These are phyloP conservation scores for Candida gorgasii DNA, from an alignment of 805 yeast genomes.

Conservation along the genomic window DNA sequence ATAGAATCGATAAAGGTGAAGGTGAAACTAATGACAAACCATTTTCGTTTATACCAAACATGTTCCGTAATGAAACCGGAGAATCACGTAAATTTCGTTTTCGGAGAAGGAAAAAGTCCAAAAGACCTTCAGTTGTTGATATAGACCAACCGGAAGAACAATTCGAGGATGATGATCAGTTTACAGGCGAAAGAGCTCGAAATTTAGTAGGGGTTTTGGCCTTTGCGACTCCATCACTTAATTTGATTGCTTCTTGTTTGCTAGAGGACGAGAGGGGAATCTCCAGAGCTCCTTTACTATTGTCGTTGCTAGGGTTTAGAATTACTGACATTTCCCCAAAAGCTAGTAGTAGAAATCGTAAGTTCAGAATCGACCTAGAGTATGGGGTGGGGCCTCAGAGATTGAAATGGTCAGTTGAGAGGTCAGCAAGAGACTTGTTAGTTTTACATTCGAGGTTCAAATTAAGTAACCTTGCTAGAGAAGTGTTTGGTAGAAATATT, in stretches of 20 bases:
- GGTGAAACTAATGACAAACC: slow-evolving; percentile 1
- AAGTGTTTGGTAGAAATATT: slow-evolving; percentile 34
- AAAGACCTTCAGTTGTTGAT: slow-evolving; percentile 18
- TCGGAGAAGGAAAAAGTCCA: slow-evolving; percentile 25
- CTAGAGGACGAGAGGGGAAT: slow-evolving; percentile 74
- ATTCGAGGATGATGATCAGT: slow-evolving; percentile 23
- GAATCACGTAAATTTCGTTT: slow-evolving; percentile 18
- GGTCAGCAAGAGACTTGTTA: slow-evolving; percentile 70
- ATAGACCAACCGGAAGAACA: slow-evolving; percentile 17
- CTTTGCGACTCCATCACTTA: slow-evolving; percentile 72
- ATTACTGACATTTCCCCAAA: slow-evolving; percentile 52
- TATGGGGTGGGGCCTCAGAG: slow-evolving; percentile 85
- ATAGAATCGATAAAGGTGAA: background rate
- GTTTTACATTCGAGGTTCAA: slow-evolving; percentile 69
- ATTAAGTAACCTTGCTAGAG: slow-evolving; percentile 40
- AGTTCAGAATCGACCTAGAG: slow-evolving; percentile 72
- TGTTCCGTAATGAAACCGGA: slow-evolving; percentile 11
- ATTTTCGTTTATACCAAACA: slow-evolving; percentile 19
- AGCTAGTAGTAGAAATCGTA: slow-evolving; percentile 40
- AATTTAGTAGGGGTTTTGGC: slow-evolving; percentile 44
- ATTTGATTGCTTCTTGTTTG: slow-evolving; percentile 73
- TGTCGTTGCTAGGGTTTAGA: slow-evolving; percentile 69
- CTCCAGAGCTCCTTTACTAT: slow-evolving; percentile 77
- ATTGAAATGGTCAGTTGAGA: slow-evolving; percentile 76
- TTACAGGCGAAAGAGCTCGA: slow-evolving; percentile 38